Evolutionary conservation across 192 early-diverging fungal species (phyloP).

Genomic region (Glomus cerebriforme): DNA sequence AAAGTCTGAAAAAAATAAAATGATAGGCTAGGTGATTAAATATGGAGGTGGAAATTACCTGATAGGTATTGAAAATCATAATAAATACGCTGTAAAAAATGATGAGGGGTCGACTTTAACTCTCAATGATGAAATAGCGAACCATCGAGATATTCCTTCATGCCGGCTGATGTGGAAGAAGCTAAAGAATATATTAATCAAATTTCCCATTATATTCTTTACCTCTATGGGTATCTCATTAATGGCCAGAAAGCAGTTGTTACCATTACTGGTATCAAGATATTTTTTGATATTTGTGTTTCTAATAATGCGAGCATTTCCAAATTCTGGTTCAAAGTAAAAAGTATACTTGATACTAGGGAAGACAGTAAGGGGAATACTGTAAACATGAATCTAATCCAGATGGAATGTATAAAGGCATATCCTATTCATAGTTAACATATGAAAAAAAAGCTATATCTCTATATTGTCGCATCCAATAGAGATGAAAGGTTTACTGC

Average conservation of each 20-base stretch:
- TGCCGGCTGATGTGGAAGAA: slow-evolving; percentile 4
- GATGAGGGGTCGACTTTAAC: slow-evolving; percentile 5
- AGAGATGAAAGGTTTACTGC: background rate
- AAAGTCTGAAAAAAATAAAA: background rate
- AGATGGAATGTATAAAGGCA: too few relatives aligned
- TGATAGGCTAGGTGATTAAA: background rate
- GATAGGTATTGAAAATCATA: background rate
- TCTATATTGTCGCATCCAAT: background rate
- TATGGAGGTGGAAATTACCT: slow-evolving; percentile 4
- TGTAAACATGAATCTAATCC: background rate
- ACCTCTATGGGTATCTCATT: slow-evolving; percentile 1
- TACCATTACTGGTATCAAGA: too few relatives aligned
- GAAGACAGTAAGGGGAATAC: background rate
- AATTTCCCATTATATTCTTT: background rate
- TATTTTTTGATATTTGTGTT: too few relatives aligned
- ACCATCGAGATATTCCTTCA: background rate
- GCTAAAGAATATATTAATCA: slow-evolving; percentile 17
- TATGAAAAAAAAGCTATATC: too few relatives aligned
- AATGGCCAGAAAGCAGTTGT: slow-evolving; percentile 14
- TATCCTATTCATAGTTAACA: too few relatives aligned
- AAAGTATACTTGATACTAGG: background rate
- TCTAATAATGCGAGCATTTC: too few relatives aligned
- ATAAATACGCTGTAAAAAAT: slow-evolving; percentile 1
- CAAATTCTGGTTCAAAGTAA: slow-evolving; percentile 10
- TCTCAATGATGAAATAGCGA: background rate